Base-by-base conservation (phyloP, 371 early-diverging fungal genomes). In the Apophysomyces trapeziformis region DNA sequence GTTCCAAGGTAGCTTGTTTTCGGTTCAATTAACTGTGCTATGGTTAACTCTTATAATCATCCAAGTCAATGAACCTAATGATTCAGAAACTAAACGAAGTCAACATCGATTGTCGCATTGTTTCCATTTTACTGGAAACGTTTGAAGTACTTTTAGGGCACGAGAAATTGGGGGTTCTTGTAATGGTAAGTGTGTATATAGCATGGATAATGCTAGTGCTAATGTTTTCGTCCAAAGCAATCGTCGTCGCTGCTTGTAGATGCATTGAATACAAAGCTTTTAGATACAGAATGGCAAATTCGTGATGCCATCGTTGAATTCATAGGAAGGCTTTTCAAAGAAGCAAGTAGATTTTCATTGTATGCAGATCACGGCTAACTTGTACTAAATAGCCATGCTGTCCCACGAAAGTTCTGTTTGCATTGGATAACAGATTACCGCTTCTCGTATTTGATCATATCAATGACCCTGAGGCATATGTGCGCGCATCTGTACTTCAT, bases 251-350 rank as follows among this genome's bases (percentile, higher is more conserved):
- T 74, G 0, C 67, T 86, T 43, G 73, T 80, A 0, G 72, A 73
- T 38, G 71, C 74, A 9, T 46, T 88, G 5, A 70, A 64, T 2
- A 47, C 78, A 4, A 86, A 83, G 59, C 67, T 84, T 2, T 65
- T 81, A 47, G 86, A 88, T 64, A 72, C 68, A 41, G 83, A 83
- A 58, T 87, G 89, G 86, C 85, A 88, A 73, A 71, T 85, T 8
- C 85, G 89, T 32, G 87, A 87, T 64, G 79, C 80, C 1, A 78
- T 75, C 8, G 66, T 88, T 45, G 79, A 82, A 61, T 88, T 84
- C 56, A 79, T 87, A 37, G 86, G 85, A 38, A 60, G 64, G 12
- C 72, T 88, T 13, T 87, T 86, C 67, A 67, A 70, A 13, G 56
- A 57, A 46, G 63, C 5, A 50, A 47, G 47, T 38, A 56, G 60